Evolutionary conservation across 192 early-diverging fungal species (phyloP).

Genomic region (Glomus cerebriforme): DNA sequence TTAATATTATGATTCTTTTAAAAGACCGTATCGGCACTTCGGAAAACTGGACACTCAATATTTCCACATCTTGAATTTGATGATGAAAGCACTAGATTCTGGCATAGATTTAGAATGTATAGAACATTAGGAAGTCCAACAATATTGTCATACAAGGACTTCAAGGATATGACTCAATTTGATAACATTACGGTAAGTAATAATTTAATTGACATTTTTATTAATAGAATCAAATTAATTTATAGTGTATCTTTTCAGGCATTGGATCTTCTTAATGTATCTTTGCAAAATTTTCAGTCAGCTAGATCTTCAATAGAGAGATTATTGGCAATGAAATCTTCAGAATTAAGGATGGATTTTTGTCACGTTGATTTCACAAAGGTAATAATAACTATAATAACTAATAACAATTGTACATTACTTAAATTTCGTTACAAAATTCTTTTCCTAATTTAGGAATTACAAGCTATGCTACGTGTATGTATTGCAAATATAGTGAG

Average conservation of each 20-base stretch:
- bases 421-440: neutral
- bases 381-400: neutral
- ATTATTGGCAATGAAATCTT: neutral
- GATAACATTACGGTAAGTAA: slow-evolving; percentile 21
- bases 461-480: slow-evolving; percentile 24
- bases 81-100: slow-evolving; percentile 28
- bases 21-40: slow-evolving; percentile 25
- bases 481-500: slow-evolving; percentile 27
- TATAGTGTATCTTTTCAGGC: neutral
- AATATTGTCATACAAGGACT: slow-evolving; percentile 12
- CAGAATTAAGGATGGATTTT: slow-evolving; percentile 16
- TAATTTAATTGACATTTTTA: neutral
- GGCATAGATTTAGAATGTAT: slow-evolving; percentile 25
- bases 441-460: slow-evolving; percentile 7
- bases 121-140: slow-evolving; percentile 29
- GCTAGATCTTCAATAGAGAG: slow-evolving; percentile 8
- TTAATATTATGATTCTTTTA: neutral
- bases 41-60: slow-evolving; percentile 12
- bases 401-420: neutral
- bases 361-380: slow-evolving; percentile 19
- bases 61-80: slow-evolving; percentile 25
- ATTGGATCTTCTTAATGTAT: slow-evolving; percentile 11
- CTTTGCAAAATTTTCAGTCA: slow-evolving; percentile 27
- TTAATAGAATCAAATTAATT: neutral
- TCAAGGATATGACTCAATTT: slow-evolving; percentile 24